Evolutionary conservation across 2,329 filamentous ascomycete genomes (phyloP), one percentile per base, ranked within the genome.

Genomic region (Exophiala sp.): DNA sequence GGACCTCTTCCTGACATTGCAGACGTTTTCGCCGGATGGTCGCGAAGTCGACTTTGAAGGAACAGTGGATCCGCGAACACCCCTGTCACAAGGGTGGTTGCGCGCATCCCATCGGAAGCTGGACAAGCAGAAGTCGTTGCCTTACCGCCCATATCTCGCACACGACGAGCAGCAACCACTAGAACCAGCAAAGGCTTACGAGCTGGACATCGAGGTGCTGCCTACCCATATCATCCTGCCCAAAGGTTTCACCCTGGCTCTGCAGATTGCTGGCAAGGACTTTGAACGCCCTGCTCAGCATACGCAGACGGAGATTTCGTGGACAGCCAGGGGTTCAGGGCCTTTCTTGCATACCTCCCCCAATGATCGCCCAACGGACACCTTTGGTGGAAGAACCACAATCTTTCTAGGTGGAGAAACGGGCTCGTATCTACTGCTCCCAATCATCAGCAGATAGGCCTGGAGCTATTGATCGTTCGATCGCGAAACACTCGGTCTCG

Each of bases 151-250:
- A 12, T 56, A 43, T 11, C 54, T 52, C 18, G 46, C 24, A 18
- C 54, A 56, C 33, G 54, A 56, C 21, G 54, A 56, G 44, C 8
- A 44, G 10, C 39, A 39, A 44, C 54, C 43, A 8, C 44, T 56
- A 2, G 34, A 39, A 3, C 49, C 49, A 3, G 54, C 43, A 9
- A 40, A 40, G 5, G 16, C 45, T 5, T 53, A 52, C 35, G 54
- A 56, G 33, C 38, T 56, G 14, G 49, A 56, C 16, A 44, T 56
- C 10, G 54, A 56, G 49, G 49, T 56, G 5, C 53, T 49, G 54
- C 54, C 49, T 4, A 48, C 50, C 24, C 48, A 49, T 34, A 46
- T 56, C 18, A 34, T 52, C 8, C 49, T 56, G 6, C 54, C 54
- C 4, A 32, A 18, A 6, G 54, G 54, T 5, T 52, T 36, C 39